Evolutionary conservation across 2,329 filamentous ascomycete species (phyloP), one percentile per base, ranked within the genome.

Genomic region (Talaromyces verruculosus): DNA sequence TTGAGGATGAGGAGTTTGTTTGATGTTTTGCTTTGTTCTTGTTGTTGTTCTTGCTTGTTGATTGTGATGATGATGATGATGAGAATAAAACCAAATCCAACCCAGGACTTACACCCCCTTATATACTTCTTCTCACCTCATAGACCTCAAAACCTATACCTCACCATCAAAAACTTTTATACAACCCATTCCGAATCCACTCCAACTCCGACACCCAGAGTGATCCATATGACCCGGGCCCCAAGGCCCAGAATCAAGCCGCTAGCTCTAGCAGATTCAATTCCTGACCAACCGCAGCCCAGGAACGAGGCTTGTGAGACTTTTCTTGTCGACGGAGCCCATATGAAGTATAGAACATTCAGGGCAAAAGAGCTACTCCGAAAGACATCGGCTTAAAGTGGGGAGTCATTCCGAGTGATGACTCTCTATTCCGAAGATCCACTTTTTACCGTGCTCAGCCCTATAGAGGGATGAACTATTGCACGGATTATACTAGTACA

Each of bases 21-120:
- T 63, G 61, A 60, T 57, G 28, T 2, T 25, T 59, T 59, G 57
- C 3, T 60, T 33, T 37, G 19, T 39, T 39, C 13, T 53, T 19
- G 22, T 39, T 62, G 19, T 39, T 28, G 45, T 51, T 19, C 49
- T 51, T 61, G 43, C 7, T 47, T 59, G 19, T 25, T 47, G 39
- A n/a, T 43, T 33, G 28, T 25, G 25, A 15, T 51, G 47, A 51
- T 51, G 22, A 43, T 60, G 30, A 30, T 63, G 63, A 65, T 60
- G 43, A 65, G 33, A 30, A 49, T 49, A n/a, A 51, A 51, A 33
- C 17, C 35, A 37, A 49, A 41, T 30, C n/a, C 35, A 41, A 15
- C 13, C 22, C 53, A 65, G 53, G 63, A 64, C 49, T 39, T 17
- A 19, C 11, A 7, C 22, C 10, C 30, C 41, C 30, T 64, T 65